These are phyloP conservation scores for Achaetomium macrosporum DNA, from an alignment of 2,329 filamentous ascomycete genomes.

Conservation along the genomic window DNA sequence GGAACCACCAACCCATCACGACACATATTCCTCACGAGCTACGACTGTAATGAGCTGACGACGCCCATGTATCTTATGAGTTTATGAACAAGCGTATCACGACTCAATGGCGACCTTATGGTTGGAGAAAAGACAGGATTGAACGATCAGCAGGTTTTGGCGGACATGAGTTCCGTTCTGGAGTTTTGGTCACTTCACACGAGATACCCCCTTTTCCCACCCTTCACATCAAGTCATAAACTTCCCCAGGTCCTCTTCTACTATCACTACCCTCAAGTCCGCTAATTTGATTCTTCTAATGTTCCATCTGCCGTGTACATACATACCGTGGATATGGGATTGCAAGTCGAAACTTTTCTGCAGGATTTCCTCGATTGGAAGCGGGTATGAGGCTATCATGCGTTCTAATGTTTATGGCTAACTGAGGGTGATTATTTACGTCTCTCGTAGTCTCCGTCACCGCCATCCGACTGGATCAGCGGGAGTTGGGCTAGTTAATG, in stretches of 20 bases:
- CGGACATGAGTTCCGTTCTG: slow-evolving; percentile 1
- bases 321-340: too few relatives aligned
- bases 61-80: neutral
- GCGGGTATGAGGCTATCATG: too few relatives aligned
- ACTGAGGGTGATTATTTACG: too few relatives aligned
- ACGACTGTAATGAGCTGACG: slow-evolving; percentile 11
- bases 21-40: slow-evolving; percentile 1
- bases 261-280: neutral
- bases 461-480: too few relatives aligned
- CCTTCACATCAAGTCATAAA: slow-evolving; percentile 1
- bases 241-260: neutral
- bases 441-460: too few relatives aligned
- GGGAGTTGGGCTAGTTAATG: neutral
- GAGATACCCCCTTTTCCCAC: slow-evolving; percentile 37
- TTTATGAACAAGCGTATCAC: slow-evolving; percentile 2
- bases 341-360: too few relatives aligned
- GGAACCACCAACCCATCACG: neutral
- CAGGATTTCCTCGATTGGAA: too few relatives aligned
- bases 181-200: slow-evolving; percentile 25
- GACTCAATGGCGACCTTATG: neutral
- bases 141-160: neutral
- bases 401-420: too few relatives aligned
- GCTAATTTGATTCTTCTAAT: neutral
- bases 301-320: neutral
- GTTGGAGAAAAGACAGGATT: neutral